Evolutionary conservation across 768 basidiomycete species (phyloP), one percentile per base, ranked within the genome.

Genomic region (Guyanaporus albipodus): DNA sequence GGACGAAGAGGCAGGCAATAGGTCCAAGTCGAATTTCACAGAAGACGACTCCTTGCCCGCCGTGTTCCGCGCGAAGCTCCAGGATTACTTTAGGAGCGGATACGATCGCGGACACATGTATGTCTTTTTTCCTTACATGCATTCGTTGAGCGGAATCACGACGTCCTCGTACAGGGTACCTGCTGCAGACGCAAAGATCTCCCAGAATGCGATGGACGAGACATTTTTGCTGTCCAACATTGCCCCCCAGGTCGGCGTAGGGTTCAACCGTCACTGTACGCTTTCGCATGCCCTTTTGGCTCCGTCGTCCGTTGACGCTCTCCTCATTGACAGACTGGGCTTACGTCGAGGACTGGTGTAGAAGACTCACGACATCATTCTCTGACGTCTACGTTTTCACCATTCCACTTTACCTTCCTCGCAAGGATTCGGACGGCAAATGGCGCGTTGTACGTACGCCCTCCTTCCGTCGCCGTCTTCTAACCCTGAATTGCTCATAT

Each of bases 71-170:
- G 86, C 94, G 0, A 83, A 78, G 51, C 69, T 97, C 54, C 75
- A 83, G 62, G 94, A 97, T 62, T 97, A 96, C 64, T 91, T 93
- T 66, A 76, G 76, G 49, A 95, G 92, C 61, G 93, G 93, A 9
- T 95, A 95, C 61, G 94, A 98, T 63, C 79, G 96, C 11, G 95
- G 95, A 40, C 95, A 99, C 69, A 97, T 98, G 95, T 91, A 49
- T 37, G 87, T 73, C 10, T 21, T 29, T 6, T 29, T n/a, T 31
- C 4, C 26, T n/a, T n/a, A n/a, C n/a, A 31, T 38, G 15, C 19
- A 33, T 40, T 35, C 37, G 8, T 28, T 8, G 22, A 21, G n/a
- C 26, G 15, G 18, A 4, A 38, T 14, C 8, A 18, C 12, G 56
- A 39, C 38, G 22, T 26, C 44, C 19, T 45, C 11, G 41, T 19